These are phyloP conservation scores for Plasmopara muralis DNA, from an alignment of 352 stramenopile species.

Conservation along the genomic window DNA sequence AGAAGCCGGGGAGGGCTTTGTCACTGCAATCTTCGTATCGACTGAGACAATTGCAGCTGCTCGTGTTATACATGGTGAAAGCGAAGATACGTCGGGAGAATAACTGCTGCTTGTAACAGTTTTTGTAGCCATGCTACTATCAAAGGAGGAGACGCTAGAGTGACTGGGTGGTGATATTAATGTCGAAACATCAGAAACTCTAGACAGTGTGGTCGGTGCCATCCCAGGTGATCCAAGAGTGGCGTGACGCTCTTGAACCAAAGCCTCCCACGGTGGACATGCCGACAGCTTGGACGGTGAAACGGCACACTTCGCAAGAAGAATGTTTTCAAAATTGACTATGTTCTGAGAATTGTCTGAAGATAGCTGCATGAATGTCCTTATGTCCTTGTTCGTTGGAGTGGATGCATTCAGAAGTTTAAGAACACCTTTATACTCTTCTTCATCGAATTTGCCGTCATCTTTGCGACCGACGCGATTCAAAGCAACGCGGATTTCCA, in stretches of 20 bases:
- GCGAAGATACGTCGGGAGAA: conserved; percentile 9
- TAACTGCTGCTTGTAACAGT: conserved; percentile 5
- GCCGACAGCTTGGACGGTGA: conserved; percentile 67
- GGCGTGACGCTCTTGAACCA: conserved; percentile 71
- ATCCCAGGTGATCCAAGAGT: conserved; percentile 18
- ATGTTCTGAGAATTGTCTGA: conserved; percentile 45
- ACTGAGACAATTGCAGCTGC: conserved; percentile 15
- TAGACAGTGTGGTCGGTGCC: conserved; percentile 3
- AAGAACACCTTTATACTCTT: conserved; percentile 70
- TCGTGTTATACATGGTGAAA: conserved; percentile 9
- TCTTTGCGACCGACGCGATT: conserved; percentile 66
- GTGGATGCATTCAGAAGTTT: conserved; percentile 69
- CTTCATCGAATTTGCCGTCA: conserved; percentile 53
- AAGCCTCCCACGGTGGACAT: conserved; percentile 59
- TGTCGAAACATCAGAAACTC: not conserved
- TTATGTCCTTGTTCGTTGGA: conserved; percentile 72
- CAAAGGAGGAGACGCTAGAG: conserved; percentile 9
- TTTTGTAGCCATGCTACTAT: conserved; percentile 2
- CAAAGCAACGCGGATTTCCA: conserved; percentile 68
- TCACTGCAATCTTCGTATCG: conserved; percentile 8
- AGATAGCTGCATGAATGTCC: conserved; percentile 44
- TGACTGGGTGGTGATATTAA: conserved; percentile 4
- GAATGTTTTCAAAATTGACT: conserved; percentile 60
- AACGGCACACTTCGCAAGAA: conserved; percentile 62
- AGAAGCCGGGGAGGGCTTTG: conserved; percentile 8